Conservation (phyloP, 2,329 filamentous ascomycete species). For the Aspergillus clavatus region DNA sequence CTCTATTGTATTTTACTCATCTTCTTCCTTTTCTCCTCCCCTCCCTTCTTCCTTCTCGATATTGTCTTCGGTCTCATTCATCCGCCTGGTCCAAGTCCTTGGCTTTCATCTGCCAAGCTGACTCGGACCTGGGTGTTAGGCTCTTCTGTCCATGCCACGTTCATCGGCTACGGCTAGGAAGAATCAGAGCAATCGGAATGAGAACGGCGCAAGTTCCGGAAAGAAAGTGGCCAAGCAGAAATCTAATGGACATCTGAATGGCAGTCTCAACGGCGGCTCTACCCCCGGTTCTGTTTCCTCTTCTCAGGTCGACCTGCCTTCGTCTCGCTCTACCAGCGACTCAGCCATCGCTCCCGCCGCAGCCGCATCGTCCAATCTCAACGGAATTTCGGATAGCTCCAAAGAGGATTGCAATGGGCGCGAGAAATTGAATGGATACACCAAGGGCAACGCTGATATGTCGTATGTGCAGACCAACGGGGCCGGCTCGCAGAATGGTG, state of each 20-base stretch:
- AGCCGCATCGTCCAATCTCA: slow-evolving; percentile 21
- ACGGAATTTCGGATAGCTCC: slow-evolving; percentile 25
- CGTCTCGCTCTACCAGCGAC: slow-evolving; percentile 37
- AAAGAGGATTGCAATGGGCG: slow-evolving; percentile 35
- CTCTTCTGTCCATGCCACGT: slow-evolving; percentile 47
- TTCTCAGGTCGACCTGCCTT: slow-evolving; percentile 38
- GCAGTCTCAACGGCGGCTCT: slow-evolving; percentile 43
- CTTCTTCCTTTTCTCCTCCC: too few relatives aligned
- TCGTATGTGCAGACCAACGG: slow-evolving; percentile 32
- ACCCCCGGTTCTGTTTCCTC: slow-evolving; percentile 32
- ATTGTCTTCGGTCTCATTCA: slow-evolving; percentile 21
- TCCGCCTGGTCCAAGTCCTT: slow-evolving; percentile 43
- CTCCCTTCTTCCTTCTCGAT: slow-evolving; percentile 9
- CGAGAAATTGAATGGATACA: slow-evolving; percentile 33
- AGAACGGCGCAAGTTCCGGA: slow-evolving; percentile 79
- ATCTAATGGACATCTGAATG: slow-evolving; percentile 53
- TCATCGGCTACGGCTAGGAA: slow-evolving; percentile 46
- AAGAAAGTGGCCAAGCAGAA: slow-evolving; percentile 61
- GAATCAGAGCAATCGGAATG: slow-evolving; percentile 70
- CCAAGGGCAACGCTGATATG: slow-evolving; percentile 33
- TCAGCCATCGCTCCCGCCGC: slow-evolving; percentile 26
- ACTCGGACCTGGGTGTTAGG: slow-evolving; percentile 42
- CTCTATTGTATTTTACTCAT: too few relatives aligned
- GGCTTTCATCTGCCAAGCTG: slow-evolving; percentile 46
- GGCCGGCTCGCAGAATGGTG: slow-evolving; percentile 27